Evolutionary conservation across 2,329 filamentous ascomycete species (phyloP).

Genomic region (Fonsecaea erecta): DNA sequence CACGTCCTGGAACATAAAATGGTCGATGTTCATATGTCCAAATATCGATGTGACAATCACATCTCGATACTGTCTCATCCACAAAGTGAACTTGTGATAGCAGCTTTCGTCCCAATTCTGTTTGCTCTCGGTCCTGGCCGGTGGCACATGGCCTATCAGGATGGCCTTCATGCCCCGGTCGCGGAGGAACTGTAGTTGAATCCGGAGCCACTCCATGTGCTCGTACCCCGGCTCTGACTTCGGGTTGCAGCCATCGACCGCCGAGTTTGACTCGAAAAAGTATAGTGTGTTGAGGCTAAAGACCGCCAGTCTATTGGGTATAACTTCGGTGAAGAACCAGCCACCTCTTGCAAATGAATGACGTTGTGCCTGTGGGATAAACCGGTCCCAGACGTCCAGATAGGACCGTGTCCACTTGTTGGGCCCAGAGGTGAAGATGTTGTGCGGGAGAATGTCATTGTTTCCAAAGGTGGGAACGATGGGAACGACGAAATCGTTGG

Average conservation of each 20-base stretch:
- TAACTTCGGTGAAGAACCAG: constrained; percentile 93
- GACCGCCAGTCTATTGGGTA: constrained; percentile 81
- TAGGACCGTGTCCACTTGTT: constrained; percentile 84
- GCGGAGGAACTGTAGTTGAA: constrained; percentile 83
- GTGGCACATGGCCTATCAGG: constrained; percentile 90
- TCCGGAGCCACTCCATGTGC: constrained; percentile 93
- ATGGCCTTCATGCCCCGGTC: constrained; percentile 90
- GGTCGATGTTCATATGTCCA: constrained; percentile 98
- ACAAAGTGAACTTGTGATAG: constrained; percentile 96
- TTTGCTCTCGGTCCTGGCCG: constrained; percentile 83
- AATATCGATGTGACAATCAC: constrained; percentile 79
- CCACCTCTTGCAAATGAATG: constrained; percentile 91
- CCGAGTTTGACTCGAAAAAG: constrained; percentile 91
- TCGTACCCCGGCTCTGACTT: constrained; percentile 85
- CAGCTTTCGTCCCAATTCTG: constrained; percentile 93
- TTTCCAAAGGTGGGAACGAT: constrained; percentile 92
- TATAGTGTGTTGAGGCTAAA: constrained; percentile 96
- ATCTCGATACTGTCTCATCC: constrained; percentile 88
- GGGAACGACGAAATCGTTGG: constrained; percentile 70
- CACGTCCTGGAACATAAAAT: constrained; percentile 90
- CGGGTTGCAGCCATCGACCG: constrained; percentile 83
- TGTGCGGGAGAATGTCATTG: constrained; percentile 97
- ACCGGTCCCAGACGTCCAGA: constrained; percentile 76
- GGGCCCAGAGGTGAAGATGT: constrained; percentile 83
- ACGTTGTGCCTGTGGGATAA: constrained; percentile 89